phyloP scores from a whole-genome alignment of 2,329 filamentous ascomycete species.

The Penicillium sp. region DNA sequence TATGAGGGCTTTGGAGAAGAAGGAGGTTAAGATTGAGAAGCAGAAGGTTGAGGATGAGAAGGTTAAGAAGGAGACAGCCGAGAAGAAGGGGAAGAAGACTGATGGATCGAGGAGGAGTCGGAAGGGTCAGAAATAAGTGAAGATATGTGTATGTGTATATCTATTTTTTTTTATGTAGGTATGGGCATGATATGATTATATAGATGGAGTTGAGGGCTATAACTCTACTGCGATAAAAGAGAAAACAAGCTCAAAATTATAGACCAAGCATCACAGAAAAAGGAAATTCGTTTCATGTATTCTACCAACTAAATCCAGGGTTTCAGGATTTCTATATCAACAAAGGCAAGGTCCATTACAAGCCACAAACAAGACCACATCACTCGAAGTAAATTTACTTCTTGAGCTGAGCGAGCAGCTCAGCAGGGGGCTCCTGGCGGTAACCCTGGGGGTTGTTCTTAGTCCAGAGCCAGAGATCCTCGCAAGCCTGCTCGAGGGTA shows the following conservation, averaged over 20 bases:
- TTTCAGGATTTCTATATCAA: slow-evolving; percentile 20
- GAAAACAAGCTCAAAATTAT: not conserved
- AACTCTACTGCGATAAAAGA: not conserved
- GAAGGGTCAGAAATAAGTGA: slow-evolving; percentile 31
- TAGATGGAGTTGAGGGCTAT: not conserved
- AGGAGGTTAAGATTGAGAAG: slow-evolving; percentile 39
- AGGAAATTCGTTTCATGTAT: slow-evolving; percentile 40
- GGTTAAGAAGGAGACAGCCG: slow-evolving; percentile 50
- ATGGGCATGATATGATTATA: slow-evolving; percentile 3
- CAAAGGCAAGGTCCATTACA: slow-evolving; percentile 5
- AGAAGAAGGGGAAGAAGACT: slow-evolving; percentile 33
- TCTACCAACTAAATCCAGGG: slow-evolving; percentile 20
- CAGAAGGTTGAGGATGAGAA: slow-evolving; percentile 69
- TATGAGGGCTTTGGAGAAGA: slow-evolving; percentile 59
- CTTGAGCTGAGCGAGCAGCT: slow-evolving; percentile 63
- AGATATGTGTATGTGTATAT: not conserved
- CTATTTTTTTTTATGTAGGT: not conserved
- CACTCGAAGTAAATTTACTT: slow-evolving; percentile 29
- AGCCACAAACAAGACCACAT: not conserved
- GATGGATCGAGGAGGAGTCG: slow-evolving; percentile 44
- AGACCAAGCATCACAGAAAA: slow-evolving; percentile 22
- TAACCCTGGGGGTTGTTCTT: slow-evolving; percentile 96
- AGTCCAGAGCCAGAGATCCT: slow-evolving; percentile 95
- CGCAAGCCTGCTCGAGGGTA: slow-evolving; percentile 88
- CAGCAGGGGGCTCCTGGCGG: slow-evolving; percentile 81